These are phyloP conservation scores for Echites panduratus DNA, from an alignment of 257 asterid genomes.

Conservation along the genomic window DNA sequence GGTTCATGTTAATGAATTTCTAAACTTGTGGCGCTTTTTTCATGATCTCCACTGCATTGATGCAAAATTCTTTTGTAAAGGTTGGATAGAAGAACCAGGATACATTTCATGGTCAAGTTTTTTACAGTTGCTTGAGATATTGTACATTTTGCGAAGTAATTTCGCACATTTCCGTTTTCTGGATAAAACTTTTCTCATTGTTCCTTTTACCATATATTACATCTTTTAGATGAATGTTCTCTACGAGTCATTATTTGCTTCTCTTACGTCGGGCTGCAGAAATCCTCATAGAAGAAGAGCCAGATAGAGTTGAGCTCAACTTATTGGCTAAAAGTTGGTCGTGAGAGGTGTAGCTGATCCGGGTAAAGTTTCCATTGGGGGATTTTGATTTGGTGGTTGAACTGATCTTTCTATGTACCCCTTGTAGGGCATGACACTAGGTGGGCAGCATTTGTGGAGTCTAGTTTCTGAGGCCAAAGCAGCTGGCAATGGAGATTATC, in stretches of 20 bases:
- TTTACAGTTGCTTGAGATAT: neutral
- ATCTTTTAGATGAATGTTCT: neutral
- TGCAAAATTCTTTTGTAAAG: slow-evolving; percentile 20
- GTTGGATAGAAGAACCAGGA: neutral
- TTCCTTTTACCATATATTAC: neutral
- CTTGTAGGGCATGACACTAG: neutral
- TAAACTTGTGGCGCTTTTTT: neutral
- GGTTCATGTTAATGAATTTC: slow-evolving; percentile 44
- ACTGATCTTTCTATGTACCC: neutral
- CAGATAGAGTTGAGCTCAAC: neutral
- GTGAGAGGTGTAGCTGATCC: neutral
- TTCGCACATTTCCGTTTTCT: too few relatives aligned
- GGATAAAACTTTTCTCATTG: too few relatives aligned
- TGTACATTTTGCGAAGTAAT: neutral
- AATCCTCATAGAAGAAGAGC: neutral
- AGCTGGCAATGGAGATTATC: neutral
- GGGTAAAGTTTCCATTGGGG: neutral
- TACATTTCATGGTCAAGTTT: neutral
- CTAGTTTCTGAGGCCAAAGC: neutral
- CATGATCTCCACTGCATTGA: neutral
- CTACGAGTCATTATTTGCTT: too few relatives aligned
- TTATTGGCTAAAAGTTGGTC: neutral
- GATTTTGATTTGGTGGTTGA: neutral
- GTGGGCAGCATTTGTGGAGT: neutral
- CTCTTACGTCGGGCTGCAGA: too few relatives aligned